Percentiles rank a stretch among this genome's conserved stretches.
Conservation (phyloP, 2,329 filamentous ascomycete species). For the Teratosphaeria destructans region DNA sequence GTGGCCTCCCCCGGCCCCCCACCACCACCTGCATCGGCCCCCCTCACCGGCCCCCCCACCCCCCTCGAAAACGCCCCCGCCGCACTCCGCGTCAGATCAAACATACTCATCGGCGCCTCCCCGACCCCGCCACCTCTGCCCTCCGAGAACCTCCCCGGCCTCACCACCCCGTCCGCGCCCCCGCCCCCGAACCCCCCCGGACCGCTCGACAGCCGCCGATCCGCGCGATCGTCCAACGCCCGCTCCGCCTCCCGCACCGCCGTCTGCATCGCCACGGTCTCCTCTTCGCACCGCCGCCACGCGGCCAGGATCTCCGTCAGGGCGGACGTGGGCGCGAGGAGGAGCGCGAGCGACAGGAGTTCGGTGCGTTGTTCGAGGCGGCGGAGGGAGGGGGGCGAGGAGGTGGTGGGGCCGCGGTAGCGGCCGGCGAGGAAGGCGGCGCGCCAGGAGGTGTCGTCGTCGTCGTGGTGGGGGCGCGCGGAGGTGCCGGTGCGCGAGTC, state of each 20-base stretch:
- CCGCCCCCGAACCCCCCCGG: neutral
- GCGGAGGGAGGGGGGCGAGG: conserved; percentile 46
- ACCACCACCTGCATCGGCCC: neutral
- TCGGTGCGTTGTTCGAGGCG: conserved; percentile 74
- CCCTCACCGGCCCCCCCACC: neutral
- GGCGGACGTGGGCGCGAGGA: conserved; percentile 59
- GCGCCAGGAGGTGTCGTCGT: conserved; percentile 65
- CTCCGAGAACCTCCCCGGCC: conserved; percentile 36
- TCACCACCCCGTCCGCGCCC: conserved; percentile 14
- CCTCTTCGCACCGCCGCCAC: conserved; percentile 68
- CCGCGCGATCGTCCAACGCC: conserved; percentile 59
- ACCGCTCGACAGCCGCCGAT: conserved; percentile 30
- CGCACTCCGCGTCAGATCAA: conserved; percentile 41
- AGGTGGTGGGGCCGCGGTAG: conserved; percentile 40
- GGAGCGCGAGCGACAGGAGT: conserved; percentile 63
- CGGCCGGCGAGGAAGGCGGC: conserved; percentile 70
- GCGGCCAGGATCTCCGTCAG: conserved; percentile 65
- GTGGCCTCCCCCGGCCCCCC: conserved; percentile 12
- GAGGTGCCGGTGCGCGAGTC: conserved; percentile 16
- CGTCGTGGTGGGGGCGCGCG: conserved; percentile 18
- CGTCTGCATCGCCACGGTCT: conserved; percentile 56
- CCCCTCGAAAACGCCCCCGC: conserved; percentile 33
- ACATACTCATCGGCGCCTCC: conserved; percentile 42
- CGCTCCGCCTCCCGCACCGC: conserved; percentile 58
- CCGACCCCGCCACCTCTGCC: conserved; percentile 27